Evolutionary conservation across 352 stramenopile genomes (phyloP), one percentile per base, ranked within the genome.

Genomic region (Aphanomyces cochlioides): DNA sequence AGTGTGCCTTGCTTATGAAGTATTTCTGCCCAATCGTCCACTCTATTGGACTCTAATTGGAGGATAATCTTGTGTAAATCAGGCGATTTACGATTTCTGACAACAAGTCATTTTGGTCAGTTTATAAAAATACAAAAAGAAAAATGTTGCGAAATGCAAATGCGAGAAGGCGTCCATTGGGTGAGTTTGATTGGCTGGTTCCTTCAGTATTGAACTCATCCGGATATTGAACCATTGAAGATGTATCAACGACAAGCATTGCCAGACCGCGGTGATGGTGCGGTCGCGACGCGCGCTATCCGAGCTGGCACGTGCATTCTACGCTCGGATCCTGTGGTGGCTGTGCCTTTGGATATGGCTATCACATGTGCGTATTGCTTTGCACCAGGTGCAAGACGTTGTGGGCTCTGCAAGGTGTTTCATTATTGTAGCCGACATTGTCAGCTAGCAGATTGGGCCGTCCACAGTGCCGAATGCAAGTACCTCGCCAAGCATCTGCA

Each of bases 371-470:
- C 59, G 4, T 19, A 54, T 8, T 67, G 59, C 59, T 67, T 67
- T 56, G 39, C 59, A 6, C 59, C 59, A 21, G 59, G 38, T n/a
- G 43, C 59, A 8, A 17, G 19, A 47, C 77, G 78, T 43, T 93
- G 85, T 57, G 74, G 81, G 56, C 78, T 83, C 47, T 93, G 83
- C 61, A 77, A 78, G n/a, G 74, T 73, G 47, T 74, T 81, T 75
- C 75, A 79, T 40, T 93, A 91, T 58, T 93, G 85, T 72, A 85
- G 77, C 38, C 81, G 82, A 34, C 34, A n/a, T 12, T 93, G 85
- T 72, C 85, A 91, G 70, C 79, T 83, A 50, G 68, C 38, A 34
- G 85, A 90, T 63, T 93, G 83, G 85, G 34, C 66, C 7, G 39
- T 50, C 5, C 50, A 48, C 7, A 74, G 78, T 4, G 59, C 56